These are phyloP conservation scores for Starmera dryadoides DNA, from an alignment of 805 yeast genomes.

Conservation along the genomic window DNA sequence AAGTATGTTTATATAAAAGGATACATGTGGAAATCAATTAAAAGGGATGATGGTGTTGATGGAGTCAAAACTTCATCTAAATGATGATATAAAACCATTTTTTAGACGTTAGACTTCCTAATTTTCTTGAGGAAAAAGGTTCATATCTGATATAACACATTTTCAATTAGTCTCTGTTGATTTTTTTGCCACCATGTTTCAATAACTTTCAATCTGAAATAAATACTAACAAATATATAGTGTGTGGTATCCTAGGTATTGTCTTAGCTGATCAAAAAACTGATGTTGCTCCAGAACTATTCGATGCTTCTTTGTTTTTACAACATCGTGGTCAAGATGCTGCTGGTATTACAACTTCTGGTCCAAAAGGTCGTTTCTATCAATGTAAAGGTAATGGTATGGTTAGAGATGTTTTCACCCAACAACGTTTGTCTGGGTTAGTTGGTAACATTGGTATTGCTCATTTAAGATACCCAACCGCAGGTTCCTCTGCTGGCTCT, in stretches of 20 bases:
- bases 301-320: conserved; percentile 86
- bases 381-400: conserved; percentile 99
- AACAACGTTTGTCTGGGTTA: conserved; percentile 64
- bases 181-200: no score
- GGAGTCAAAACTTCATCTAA: no score
- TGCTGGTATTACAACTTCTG: conserved; percentile 97
- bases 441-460: conserved; percentile 95
- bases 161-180: not conserved
- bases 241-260: conserved; percentile 96
- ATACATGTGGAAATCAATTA: no score
- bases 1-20: no score
- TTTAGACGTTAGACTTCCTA: conserved; percentile 27
- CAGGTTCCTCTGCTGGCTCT: conserved; percentile 90
- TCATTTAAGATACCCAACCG: conserved; percentile 94
- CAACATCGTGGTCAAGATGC: conserved; percentile 99
- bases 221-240: conserved; percentile 22
- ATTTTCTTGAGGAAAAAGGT: conserved; percentile 19
- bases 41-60: no score
- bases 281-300: conserved; percentile 80
- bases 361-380: conserved; percentile 84
- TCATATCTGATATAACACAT: conserved; percentile 8
- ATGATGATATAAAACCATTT: conserved; percentile 14
- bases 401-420: conserved; percentile 96
- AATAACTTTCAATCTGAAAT: conserved; percentile 2
- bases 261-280: conserved; percentile 68